Evolutionary conservation across 1,284 basidiomycete genomes (phyloP).

Genomic region (Trametes sp.): DNA sequence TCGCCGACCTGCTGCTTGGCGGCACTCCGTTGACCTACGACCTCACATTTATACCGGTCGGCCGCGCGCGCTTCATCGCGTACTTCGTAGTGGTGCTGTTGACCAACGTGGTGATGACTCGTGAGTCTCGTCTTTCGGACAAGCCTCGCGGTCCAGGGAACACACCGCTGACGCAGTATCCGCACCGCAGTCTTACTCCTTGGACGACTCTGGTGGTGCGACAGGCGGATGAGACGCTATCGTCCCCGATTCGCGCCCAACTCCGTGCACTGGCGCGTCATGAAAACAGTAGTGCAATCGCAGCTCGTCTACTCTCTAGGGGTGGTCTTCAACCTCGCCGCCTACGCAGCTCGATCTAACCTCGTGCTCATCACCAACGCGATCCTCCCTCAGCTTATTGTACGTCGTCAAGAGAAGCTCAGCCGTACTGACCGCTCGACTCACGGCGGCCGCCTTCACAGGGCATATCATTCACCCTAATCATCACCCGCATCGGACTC

Average conservation of each 20-base stretch:
- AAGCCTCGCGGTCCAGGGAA: not conserved
- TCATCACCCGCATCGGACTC: conserved; percentile 6
- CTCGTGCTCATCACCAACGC: not conserved
- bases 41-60: not conserved
- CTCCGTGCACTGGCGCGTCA: not conserved
- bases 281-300: not conserved
- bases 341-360: not conserved
- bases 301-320: not conserved
- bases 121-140: not conserved
- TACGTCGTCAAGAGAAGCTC: not conserved
- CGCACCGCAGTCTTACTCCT: not conserved
- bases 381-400: not conserved
- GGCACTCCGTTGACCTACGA: not conserved
- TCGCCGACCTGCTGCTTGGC: not conserved
- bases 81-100: not conserved
- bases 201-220: not conserved
- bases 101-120: not conserved
- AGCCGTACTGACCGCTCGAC: too few species aligned
- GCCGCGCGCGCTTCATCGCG: not conserved
- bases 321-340: not conserved
- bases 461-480: conserved; percentile 7
- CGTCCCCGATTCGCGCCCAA: not conserved
- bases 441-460: not conserved
- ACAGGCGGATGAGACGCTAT: not conserved
- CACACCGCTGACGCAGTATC: too few species aligned